Evolutionary conservation across 306 rosid species (phyloP), one percentile per base, ranked within the genome.

Genomic region (Trifolium fragiferum): DNA sequence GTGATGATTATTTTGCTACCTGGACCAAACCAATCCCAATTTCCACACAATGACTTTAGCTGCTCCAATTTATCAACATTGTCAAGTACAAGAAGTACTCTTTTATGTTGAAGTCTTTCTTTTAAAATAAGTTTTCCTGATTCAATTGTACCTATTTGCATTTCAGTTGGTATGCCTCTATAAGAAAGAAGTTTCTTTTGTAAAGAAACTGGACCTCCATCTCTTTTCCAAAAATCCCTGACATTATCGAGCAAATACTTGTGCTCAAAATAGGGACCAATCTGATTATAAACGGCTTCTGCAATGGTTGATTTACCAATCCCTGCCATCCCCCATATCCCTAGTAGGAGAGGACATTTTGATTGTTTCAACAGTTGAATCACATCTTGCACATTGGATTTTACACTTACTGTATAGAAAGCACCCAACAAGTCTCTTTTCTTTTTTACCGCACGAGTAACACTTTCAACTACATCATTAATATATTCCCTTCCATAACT

Each of bases 261-360:
- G 11, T 21, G 30, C 13, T 59, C 81, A 47, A 68, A 59, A 0
- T 32, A 6, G 10, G 10, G 44, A 8, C 18, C 8, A 43, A 68
- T 14, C 46, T 10, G 12, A 11, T 43, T 27, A 25, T 73, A 73
- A 10, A 73, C 1, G 7, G 58, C 77, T 73, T 60, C 47, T 0
- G 59, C 70, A 40, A 66, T 66, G 35, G 35, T 21, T 11, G 70
- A 10, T 41, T 66, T 66, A 12, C 70, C 70, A 7, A 35, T 10
- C 2, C 79, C 79, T 5, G 16, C 72, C 79, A 75, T 75, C 7
- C 79, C 79, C 65, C 79, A 75, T 2, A 75, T n/a, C 43, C 78
- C 78, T 2, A 66, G 2, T 11, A 72, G 2, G 13, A 37, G 3
- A 51, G 33, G 51, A 10, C 38, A 4, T 0, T 10, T n/a, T 40